phyloP scores from a whole-genome alignment of 192 early-diverging fungal genomes.

The Coemansia sp. region DNA sequence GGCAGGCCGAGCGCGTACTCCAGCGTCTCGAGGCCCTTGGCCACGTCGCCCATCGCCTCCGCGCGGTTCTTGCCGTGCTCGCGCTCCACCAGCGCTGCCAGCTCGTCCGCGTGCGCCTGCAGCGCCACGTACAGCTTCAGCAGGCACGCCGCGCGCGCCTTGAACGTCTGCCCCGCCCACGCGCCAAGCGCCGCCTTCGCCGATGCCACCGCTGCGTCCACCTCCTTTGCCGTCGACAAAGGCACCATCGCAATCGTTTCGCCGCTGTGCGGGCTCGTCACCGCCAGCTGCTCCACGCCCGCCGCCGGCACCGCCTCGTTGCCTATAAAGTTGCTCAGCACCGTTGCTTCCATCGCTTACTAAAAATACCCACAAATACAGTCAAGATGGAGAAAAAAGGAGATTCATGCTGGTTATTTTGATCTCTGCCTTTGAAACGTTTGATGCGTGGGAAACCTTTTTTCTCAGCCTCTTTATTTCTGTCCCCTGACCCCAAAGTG shows the following conservation, averaged over 20 bases:
- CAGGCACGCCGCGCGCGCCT: conserved; percentile 64
- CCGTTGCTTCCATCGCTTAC: background rate
- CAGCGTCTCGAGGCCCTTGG: conserved; percentile 77
- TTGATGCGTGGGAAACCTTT: background rate
- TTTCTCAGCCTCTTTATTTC: too few relatives aligned
- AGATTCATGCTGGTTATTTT: background rate
- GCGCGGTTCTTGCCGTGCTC: conserved; percentile 80
- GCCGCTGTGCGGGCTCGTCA: conserved; percentile 64
- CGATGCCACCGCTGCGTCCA: conserved; percentile 59
- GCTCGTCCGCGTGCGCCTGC: conserved; percentile 59
- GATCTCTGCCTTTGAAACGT: background rate
- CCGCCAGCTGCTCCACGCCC: conserved; percentile 19
- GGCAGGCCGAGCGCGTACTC: conserved; percentile 73
- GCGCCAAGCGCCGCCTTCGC: conserved; percentile 56
- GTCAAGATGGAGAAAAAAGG: too few relatives aligned
- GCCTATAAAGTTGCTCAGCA: conserved; percentile 37
- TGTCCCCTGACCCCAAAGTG: too few relatives aligned
- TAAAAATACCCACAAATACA: too few relatives aligned
- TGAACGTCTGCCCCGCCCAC: conserved; percentile 66
- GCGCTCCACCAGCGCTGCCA: conserved; percentile 67
- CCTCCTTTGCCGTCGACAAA: conserved; percentile 56
- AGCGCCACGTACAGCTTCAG: conserved; percentile 61
- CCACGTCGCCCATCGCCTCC: conserved; percentile 71
- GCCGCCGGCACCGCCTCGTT: conserved; percentile 12
- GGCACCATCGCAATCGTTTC: conserved; percentile 65